phyloP scores from a whole-genome alignment of 495 filamentous ascomycete species.

The Penicillium mononematosum region DNA sequence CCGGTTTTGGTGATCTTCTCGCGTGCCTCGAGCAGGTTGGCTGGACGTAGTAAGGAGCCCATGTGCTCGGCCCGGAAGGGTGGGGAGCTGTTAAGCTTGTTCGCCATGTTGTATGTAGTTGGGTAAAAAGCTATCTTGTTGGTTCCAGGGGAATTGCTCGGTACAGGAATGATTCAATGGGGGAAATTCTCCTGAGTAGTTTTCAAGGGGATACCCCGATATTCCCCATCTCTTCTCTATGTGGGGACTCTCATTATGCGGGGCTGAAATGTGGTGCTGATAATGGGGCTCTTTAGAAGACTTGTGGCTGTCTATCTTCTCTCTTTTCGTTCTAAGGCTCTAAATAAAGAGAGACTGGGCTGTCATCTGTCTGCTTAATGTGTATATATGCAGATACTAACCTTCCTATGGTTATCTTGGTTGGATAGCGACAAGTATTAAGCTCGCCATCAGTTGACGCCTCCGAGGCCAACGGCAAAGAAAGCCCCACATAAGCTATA shows the following conservation, averaged over 20 bases:
- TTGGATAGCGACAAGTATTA: background rate
- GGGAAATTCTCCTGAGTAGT: background rate
- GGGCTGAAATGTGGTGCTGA: background rate
- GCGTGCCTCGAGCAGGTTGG: slow-evolving; percentile 57
- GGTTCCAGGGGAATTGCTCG: background rate
- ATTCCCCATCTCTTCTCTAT: background rate
- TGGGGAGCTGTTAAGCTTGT: slow-evolving; percentile 37
- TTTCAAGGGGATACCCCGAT: no score
- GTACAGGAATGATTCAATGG: background rate
- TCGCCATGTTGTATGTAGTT: slow-evolving; percentile 16
- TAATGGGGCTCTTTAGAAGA: background rate
- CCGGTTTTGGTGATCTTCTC: slow-evolving; percentile 49
- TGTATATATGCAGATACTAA: background rate
- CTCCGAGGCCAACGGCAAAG: no score
- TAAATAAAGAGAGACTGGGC: background rate
- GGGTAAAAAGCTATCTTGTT: background rate
- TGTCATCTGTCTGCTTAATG: background rate
- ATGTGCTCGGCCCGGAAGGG: slow-evolving; percentile 74
- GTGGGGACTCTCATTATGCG: background rate
- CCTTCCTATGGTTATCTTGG: background rate
- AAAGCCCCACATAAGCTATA: background rate
- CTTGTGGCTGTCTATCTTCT: no score
- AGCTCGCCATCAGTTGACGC: background rate
- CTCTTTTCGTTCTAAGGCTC: background rate
- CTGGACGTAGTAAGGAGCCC: slow-evolving; percentile 66